phyloP scores from a whole-genome alignment of 768 basidiomycete species.

The Coprinopsis sp. region DNA sequence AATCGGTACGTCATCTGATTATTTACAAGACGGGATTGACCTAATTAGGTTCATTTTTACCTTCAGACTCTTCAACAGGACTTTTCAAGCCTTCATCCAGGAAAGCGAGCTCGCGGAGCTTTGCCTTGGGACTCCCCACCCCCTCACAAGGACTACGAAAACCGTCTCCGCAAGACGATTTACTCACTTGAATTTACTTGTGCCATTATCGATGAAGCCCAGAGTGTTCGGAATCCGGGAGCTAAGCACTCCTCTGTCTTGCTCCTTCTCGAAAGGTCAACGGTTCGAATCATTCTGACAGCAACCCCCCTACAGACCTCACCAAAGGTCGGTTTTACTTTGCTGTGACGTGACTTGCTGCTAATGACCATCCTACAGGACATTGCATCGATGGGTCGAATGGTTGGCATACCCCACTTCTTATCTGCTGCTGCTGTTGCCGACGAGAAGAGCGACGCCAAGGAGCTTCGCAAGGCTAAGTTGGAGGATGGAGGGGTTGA shows the following conservation, averaged over 20 bases:
- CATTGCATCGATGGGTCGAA: constrained; percentile 21
- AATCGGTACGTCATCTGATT: no score
- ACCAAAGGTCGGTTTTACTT: constrained; percentile 16
- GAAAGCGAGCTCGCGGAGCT: background rate
- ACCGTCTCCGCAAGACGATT: constrained; percentile 3
- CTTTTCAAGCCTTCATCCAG: background rate
- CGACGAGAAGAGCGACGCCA: constrained; percentile 20
- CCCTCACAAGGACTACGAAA: background rate
- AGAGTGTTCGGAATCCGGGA: constrained; percentile 18
- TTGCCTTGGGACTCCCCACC: background rate
- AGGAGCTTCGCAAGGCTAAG: constrained; percentile 11
- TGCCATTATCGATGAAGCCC: constrained; percentile 18
- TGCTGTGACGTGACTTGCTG: background rate
- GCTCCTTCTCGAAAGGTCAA: constrained; percentile 9
- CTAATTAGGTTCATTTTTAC: no score
- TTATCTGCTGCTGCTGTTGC: constrained; percentile 11
- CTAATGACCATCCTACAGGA: background rate
- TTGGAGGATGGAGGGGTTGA: constrained; percentile 3
- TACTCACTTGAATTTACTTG: constrained; percentile 17
- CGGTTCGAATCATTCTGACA: constrained; percentile 13
- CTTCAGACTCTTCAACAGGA: background rate
- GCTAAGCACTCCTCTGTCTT: constrained; percentile 12
- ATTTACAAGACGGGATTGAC: no score
- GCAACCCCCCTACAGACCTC: constrained; percentile 23
- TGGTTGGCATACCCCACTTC: constrained; percentile 23